phyloP scores from a whole-genome alignment of 2,329 filamentous ascomycete genomes.

The Aspergillus melleus region DNA sequence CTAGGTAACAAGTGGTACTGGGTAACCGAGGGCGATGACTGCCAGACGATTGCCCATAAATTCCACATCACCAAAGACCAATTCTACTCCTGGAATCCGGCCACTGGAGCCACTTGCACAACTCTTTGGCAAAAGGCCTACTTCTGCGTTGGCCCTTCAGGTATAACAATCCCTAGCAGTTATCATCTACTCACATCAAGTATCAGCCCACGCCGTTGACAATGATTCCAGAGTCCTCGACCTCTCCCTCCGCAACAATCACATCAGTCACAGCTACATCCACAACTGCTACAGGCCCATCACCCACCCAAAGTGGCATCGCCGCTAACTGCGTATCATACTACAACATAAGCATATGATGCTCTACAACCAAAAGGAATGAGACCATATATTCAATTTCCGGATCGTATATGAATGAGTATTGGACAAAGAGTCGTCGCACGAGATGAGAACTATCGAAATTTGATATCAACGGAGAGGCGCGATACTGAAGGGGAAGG shows the following conservation, averaged over 20 bases:
- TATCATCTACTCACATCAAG: background rate
- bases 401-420: too few species aligned
- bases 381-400: too few species aligned
- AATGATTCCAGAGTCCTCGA: background rate
- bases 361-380: too few species aligned
- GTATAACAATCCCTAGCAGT: background rate
- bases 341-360: constrained; percentile 10
- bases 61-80: background rate
- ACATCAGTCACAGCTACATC: background rate
- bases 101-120: constrained; percentile 1
- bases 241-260: background rate
- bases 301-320: constrained; percentile 16
- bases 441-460: too few species aligned
- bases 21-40: constrained; percentile 2
- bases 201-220: background rate
- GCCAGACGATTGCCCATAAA: background rate
- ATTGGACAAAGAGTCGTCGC: too few species aligned
- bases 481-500: too few species aligned
- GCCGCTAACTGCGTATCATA: constrained; percentile 13
- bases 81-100: constrained; percentile 9
- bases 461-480: too few species aligned
- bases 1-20: constrained; percentile 1
- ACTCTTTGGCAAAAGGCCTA: background rate
- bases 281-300: constrained; percentile 6
- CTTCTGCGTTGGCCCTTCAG: constrained; percentile 1